A percentile compares a stretch with the other conserved stretches of the same genome.
Evolutionary conservation across 2,329 filamentous ascomycete species (phyloP).

Genomic region (Rutstroemia sydowiana): DNA sequence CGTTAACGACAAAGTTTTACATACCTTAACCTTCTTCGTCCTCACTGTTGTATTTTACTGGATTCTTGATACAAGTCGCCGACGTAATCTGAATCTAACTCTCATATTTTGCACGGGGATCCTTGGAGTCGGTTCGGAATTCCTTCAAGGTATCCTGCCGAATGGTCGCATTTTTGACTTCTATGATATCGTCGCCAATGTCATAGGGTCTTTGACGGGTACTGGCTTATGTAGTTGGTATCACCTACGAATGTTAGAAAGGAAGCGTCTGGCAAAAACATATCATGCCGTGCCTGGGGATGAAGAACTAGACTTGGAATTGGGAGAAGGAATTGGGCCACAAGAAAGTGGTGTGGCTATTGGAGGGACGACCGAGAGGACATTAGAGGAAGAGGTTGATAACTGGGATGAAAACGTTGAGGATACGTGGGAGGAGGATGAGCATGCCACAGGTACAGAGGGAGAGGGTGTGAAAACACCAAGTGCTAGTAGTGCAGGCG

Average conservation of each 20-base stretch:
- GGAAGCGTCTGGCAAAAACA: constrained; percentile 65
- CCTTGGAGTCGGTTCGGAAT: constrained; percentile 67
- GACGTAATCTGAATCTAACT: constrained; percentile 77
- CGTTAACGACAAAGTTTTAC: constrained; percentile 85
- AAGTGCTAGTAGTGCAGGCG: constrained; percentile 30
- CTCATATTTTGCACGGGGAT: constrained; percentile 68
- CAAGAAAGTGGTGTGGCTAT: constrained; percentile 60
- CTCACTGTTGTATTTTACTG: constrained; percentile 90
- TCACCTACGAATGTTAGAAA: constrained; percentile 89
- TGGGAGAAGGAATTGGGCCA: constrained; percentile 50
- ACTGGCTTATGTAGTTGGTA: constrained; percentile 80
- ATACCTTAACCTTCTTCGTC: constrained; percentile 81
- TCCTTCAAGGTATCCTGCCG: constrained; percentile 67
- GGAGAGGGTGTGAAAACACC: constrained; percentile 30
- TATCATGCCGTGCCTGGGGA: constrained; percentile 63
- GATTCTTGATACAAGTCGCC: constrained; percentile 85
- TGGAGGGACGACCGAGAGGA: constrained; percentile 31
- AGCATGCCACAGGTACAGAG: constrained; percentile 23
- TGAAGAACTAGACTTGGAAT: constrained; percentile 62
- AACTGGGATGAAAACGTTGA: constrained; percentile 87
- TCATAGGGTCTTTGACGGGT: constrained; percentile 67
- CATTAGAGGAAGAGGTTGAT: constrained; percentile 76
- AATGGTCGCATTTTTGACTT: constrained; percentile 67
- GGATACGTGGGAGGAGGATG: constrained; percentile 53
- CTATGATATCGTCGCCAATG: constrained; percentile 81